Conservation (phyloP, 257 asterid genomes). For the Scutellaria baicalensis region DNA sequence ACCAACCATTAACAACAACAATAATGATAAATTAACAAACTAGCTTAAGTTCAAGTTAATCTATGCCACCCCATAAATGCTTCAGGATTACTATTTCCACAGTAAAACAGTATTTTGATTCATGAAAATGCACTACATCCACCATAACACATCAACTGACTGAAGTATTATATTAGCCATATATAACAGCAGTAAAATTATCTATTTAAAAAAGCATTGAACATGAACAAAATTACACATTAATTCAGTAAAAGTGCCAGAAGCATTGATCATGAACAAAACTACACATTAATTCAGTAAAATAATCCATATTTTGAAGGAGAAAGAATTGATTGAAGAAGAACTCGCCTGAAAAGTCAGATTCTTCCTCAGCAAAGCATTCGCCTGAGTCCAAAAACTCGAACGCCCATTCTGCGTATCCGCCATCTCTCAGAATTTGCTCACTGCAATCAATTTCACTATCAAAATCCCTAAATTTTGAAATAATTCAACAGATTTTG, state of each 20-base stretch:
- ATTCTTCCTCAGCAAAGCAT: slow-evolving; percentile 86
- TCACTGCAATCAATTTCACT: neutral
- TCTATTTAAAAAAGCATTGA: neutral
- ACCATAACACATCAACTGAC: neutral
- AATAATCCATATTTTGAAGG: neutral
- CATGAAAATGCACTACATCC: neutral
- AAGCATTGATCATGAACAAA: neutral
- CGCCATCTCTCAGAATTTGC: slow-evolving; percentile 10
- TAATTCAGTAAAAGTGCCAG: neutral
- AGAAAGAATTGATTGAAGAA: neutral
- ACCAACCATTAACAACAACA: neutral
- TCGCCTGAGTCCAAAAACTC: slow-evolving; percentile 79
- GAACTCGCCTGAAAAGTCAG: slow-evolving; percentile 69
- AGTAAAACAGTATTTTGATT: neutral
- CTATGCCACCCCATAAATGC: neutral
- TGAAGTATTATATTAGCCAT: neutral
- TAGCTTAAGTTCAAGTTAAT: neutral
- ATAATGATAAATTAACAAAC: neutral
- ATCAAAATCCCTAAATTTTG: neutral
- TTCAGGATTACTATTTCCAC: neutral
- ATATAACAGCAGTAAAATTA: neutral
- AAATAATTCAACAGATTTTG: neutral
- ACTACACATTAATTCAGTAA: neutral
- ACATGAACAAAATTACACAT: too few relatives aligned
- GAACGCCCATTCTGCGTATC: slow-evolving; percentile 36